Evolutionary conservation across 208 protist species (phyloP).

Genomic region (Leishmania braziliensis): DNA sequence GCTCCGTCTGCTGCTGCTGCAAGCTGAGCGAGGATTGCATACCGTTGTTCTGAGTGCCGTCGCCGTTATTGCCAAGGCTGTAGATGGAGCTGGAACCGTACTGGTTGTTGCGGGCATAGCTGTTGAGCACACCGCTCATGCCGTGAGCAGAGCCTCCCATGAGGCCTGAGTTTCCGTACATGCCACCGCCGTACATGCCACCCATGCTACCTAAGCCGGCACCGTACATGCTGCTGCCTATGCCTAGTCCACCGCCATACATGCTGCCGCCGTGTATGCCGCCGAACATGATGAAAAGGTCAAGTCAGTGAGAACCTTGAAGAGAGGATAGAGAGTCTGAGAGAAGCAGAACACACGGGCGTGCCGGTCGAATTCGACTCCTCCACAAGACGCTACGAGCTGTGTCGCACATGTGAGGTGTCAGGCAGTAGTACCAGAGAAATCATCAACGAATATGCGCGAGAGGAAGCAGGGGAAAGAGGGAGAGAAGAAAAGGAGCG

Average conservation of each 20-base stretch:
- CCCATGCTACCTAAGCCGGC: conserved; percentile 6
- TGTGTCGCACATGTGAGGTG: background rate
- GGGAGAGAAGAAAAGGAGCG: background rate
- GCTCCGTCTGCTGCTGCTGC: conserved; percentile 5
- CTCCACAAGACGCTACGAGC: background rate
- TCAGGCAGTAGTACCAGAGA: background rate
- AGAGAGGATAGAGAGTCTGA: background rate
- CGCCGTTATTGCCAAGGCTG: conserved; percentile 5
- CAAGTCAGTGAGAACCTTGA: background rate
- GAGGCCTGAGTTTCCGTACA: conserved; percentile 27
- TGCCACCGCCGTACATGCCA: conserved; percentile 5
- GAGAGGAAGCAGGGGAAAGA: background rate
- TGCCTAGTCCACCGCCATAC: conserved; percentile 41
- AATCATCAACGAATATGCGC: background rate
- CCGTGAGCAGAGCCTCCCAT: conserved; percentile 21
- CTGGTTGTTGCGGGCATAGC: conserved; percentile 15
- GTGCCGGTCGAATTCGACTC: background rate
- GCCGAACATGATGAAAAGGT: conserved; percentile 7
- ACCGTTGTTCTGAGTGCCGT: conserved; percentile 14
- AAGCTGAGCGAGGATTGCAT: conserved; percentile 18
- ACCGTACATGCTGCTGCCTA: conserved; percentile 29
- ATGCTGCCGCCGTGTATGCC: conserved; percentile 49
- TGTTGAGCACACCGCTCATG: conserved; percentile 26
- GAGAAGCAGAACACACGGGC: background rate
- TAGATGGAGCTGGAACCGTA: conserved; percentile 21